Percentiles rank a stretch among this genome's conserved stretches.
phyloP scores from a whole-genome alignment of 75 land plant species.

The Pinus albicaulis region DNA sequence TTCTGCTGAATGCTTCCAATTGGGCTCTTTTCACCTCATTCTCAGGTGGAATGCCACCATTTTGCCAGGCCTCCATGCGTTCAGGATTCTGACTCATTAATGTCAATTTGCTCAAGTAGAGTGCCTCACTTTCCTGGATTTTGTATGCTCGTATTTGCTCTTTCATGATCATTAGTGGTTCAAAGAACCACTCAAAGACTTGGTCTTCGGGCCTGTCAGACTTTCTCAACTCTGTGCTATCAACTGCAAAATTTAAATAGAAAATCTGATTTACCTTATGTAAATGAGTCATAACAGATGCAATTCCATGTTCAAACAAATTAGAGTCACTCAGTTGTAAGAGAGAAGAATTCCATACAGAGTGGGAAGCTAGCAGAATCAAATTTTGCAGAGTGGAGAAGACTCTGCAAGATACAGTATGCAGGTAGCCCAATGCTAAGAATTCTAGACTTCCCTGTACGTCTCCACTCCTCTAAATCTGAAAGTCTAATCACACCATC shows the following conservation, averaged over 20 bases:
- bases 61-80: constrained; percentile 68
- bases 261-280: too few relatives aligned
- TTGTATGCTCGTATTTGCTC: background rate
- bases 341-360: constrained; percentile 39
- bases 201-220: constrained; percentile 65
- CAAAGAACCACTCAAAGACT: constrained; percentile 58
- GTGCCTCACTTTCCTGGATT: background rate
- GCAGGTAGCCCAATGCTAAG: constrained; percentile 68
- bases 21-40: constrained; percentile 81
- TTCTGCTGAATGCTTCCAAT: constrained; percentile 74
- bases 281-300: too few relatives aligned
- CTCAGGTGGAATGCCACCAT: constrained; percentile 53
- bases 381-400: constrained; percentile 65
- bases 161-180: background rate
- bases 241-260: constrained; percentile 32
- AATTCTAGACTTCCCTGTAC: constrained; percentile 52
- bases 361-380: constrained; percentile 61
- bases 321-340: too few relatives aligned
- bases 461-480: constrained; percentile 65
- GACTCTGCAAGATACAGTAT: constrained; percentile 60
- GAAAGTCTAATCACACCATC: constrained; percentile 50
- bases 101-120: background rate
- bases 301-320: too few relatives aligned
- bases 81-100: constrained; percentile 23
- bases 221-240: constrained; percentile 64